Percentiles rank a stretch among this genome's conserved stretches.
phyloP scores from a whole-genome alignment of 2,329 filamentous ascomycete species.

The Verticillium albo-atrum region DNA sequence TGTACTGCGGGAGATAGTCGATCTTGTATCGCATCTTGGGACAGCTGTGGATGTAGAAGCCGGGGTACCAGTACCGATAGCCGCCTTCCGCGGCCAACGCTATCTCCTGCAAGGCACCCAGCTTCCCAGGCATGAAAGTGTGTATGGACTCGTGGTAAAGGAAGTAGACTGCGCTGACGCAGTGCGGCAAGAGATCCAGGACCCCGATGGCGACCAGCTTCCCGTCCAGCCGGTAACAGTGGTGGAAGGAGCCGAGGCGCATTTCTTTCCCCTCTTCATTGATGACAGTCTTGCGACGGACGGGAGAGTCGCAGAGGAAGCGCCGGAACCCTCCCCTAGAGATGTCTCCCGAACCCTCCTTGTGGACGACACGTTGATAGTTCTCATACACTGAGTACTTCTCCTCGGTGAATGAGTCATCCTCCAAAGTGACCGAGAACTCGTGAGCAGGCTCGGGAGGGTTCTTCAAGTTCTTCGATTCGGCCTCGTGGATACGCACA shows the following conservation, averaged over 20 bases:
- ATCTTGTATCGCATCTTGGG: slow-evolving; percentile 84
- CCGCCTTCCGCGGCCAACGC: slow-evolving; percentile 63
- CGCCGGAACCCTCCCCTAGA: slow-evolving; percentile 58
- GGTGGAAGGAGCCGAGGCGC: slow-evolving; percentile 69
- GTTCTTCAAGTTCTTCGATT: slow-evolving; percentile 47
- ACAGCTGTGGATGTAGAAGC: slow-evolving; percentile 78
- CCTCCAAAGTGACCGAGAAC: slow-evolving; percentile 66
- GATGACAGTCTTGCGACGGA: slow-evolving; percentile 42
- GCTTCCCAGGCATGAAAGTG: slow-evolving; percentile 66
- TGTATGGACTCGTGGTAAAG: slow-evolving; percentile 74
- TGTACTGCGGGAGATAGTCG: slow-evolving; percentile 69
- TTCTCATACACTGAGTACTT: slow-evolving; percentile 70
- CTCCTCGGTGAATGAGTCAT: slow-evolving; percentile 67
- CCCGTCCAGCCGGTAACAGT: slow-evolving; percentile 76
- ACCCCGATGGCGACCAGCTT: slow-evolving; percentile 72
- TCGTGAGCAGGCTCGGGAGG: slow-evolving; percentile 62
- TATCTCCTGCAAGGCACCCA: slow-evolving; percentile 71
- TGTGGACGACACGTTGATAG: slow-evolving; percentile 71
- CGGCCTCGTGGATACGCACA: slow-evolving; percentile 65
- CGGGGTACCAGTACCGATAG: slow-evolving; percentile 74
- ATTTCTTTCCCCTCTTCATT: slow-evolving; percentile 45
- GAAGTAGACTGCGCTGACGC: slow-evolving; percentile 80
- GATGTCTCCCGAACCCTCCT: slow-evolving; percentile 58
- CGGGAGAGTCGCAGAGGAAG: slow-evolving; percentile 70
- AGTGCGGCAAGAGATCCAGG: slow-evolving; percentile 70